Evolutionary conservation across 1,139 yeast species (phyloP).

Genomic region (Yamadazyma oceani): DNA sequence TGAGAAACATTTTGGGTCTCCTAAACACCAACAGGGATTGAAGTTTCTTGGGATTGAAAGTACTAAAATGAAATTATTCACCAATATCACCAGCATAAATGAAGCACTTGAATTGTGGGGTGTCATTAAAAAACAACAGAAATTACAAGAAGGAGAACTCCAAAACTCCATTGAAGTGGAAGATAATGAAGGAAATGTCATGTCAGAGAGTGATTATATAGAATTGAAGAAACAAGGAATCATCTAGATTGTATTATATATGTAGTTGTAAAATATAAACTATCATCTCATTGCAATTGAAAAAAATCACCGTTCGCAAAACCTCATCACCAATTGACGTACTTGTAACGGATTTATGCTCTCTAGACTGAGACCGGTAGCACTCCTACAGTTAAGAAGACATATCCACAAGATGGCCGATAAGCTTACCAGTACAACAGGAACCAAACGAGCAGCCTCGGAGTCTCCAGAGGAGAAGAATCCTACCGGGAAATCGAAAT

Average conservation of each 20-base stretch:
- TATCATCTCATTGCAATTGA: background rate
- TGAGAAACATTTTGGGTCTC: conserved; percentile 70
- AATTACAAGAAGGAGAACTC: conserved; percentile 38
- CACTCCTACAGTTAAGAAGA: background rate
- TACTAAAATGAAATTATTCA: conserved; percentile 44
- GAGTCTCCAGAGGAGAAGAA: conserved; percentile 19
- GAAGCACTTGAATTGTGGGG: conserved; percentile 69
- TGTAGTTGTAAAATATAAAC: background rate
- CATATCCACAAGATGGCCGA: conserved; percentile 5
- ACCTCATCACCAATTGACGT: no score
- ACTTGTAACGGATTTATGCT: background rate
- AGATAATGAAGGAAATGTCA: conserved; percentile 89
- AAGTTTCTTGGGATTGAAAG: conserved; percentile 69
- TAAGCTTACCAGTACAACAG: conserved; percentile 4
- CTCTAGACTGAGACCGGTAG: background rate
- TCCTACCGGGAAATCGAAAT: conserved; percentile 17
- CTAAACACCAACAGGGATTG: conserved; percentile 73
- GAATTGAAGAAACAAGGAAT: conserved; percentile 87
- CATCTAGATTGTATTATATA: conserved; percentile 21
- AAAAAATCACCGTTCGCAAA: no score
- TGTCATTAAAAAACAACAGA: conserved; percentile 39
- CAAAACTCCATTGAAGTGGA: conserved; percentile 79
- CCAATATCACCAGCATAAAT: conserved; percentile 62
- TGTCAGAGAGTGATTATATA: conserved; percentile 77
- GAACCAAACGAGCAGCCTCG: conserved; percentile 25